Evolutionary conservation across 257 asterid genomes (phyloP).

Genomic region (Capsicum chinense): DNA sequence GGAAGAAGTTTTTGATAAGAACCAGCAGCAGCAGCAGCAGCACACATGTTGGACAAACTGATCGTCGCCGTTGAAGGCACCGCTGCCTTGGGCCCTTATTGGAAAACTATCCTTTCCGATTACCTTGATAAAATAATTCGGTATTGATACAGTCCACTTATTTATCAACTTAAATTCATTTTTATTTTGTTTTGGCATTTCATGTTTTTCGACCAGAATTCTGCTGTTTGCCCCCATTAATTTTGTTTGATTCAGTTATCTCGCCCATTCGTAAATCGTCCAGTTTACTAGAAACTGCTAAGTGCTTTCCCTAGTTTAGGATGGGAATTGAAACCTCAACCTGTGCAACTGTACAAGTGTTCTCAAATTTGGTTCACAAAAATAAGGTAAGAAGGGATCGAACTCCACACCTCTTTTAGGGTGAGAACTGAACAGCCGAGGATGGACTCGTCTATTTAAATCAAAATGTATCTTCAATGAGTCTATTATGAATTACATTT

Average conservation of each 20-base stretch:
- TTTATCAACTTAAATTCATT: not conserved
- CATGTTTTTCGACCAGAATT: not conserved
- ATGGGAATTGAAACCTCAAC: not conserved
- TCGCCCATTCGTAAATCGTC: too few relatives aligned
- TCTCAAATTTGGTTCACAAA: not conserved
- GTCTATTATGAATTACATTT: not conserved
- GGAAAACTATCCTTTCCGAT: conserved; percentile 78
- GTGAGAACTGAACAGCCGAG: not conserved
- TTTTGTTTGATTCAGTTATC: not conserved
- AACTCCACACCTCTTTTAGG: not conserved
- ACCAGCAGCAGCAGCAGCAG: too few relatives aligned
- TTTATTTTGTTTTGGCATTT: not conserved
- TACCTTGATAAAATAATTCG: conserved; percentile 83
- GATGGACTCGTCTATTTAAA: not conserved
- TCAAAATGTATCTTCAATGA: too few relatives aligned
- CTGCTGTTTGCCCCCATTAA: not conserved
- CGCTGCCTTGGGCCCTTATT: conserved; percentile 86
- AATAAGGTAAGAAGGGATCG: not conserved
- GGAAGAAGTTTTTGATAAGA: not conserved
- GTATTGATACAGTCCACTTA: conserved; percentile 37
- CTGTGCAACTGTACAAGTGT: not conserved
- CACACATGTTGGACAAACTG: conserved; percentile 54
- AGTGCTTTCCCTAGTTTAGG: too few relatives aligned
- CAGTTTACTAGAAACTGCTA: too few relatives aligned
- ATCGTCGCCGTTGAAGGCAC: conserved; percentile 96